Conservation (phyloP, 306 rosid species). For the Hippophae rhamnoides region DNA sequence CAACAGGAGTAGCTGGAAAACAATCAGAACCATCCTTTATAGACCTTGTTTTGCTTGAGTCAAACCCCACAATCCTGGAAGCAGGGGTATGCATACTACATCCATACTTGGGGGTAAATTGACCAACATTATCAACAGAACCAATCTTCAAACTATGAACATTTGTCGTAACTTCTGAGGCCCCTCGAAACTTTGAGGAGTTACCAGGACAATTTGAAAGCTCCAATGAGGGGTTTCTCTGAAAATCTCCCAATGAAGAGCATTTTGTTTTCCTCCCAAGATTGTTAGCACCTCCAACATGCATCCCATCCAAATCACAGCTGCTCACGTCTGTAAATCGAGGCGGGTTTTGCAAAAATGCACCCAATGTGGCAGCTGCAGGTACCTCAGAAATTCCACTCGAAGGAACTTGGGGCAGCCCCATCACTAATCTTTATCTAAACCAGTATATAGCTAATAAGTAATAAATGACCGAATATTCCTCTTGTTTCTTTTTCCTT, state of each 20-base stretch:
- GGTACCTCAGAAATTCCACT: conserved; percentile 49
- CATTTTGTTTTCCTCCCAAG: conserved; percentile 27
- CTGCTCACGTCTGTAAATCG: conserved; percentile 45
- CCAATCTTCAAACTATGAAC: conserved; percentile 52
- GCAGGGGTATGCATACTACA: conserved; percentile 50
- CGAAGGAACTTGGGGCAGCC: conserved; percentile 69
- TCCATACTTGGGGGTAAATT: conserved; percentile 34
- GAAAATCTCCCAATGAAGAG: conserved; percentile 51
- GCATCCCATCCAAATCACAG: conserved; percentile 39
- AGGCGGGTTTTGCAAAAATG: conserved; percentile 47
- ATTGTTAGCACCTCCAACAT: conserved; percentile 27
- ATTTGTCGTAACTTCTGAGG: conserved; percentile 50
- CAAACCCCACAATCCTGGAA: conserved; percentile 87
- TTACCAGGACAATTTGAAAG: conserved; percentile 35
- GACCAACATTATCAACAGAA: conserved; percentile 36
- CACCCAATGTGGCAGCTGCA: conserved; percentile 27
- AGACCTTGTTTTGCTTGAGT: conserved; percentile 47
- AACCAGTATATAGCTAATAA: conserved; percentile 13
- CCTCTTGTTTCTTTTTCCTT: conserved; percentile 8
- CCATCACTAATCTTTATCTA: conserved; percentile 39
- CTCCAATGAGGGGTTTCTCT: conserved; percentile 37
- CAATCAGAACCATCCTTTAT: conserved; percentile 26
- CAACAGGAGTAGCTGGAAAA: conserved; percentile 26
- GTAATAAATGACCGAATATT: background rate
- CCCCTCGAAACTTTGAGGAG: conserved; percentile 32